Base-by-base conservation (phyloP, 2,329 filamentous ascomycete species). In the Trichoderma sp. region DNA sequence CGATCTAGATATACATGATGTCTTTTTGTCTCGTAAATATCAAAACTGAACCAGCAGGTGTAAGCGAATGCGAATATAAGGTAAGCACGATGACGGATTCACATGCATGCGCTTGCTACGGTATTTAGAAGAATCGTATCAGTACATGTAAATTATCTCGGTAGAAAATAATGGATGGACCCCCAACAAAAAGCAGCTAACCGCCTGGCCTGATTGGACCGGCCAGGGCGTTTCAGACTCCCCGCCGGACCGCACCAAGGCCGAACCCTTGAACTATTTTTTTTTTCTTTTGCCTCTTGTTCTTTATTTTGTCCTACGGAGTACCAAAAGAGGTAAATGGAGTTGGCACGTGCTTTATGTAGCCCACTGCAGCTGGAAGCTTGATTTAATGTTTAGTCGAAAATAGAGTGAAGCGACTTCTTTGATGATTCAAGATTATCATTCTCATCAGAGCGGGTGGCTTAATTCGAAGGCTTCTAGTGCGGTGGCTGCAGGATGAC, bases 181-280 rank as follows among this genome's bases (percentile, higher is more conserved):
- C 63, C 63, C 63, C 63, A 66, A 66, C 63, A 66, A 66, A 61
- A 61, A 56, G 63, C 32, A 28, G 47, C 63, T 12, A 66, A 39
- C 15, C 47, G 21, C 30, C 47, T n/a, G 21, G 15, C 36, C 14
- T 66, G 47, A 66, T 57, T 66, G 63, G 63, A n/a, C 63, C 51
- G 63, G 47, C 30, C 30, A 66, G 63, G 63, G 63, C 11, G 63
- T 66, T 66, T 66, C 47, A 66, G 47, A 66, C 63, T 51, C 63
- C 21, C 63, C 63, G 63, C 28, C 47, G 47, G 63, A 34, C 62
- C 63, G 12, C 47, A 36, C 30, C 43, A 56, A 21, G 32, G 47
- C 63, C 62, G 62, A 66, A 47, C 30, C 28, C 3, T 12, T 28
- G 39, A 26, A 39, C 36, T 39, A 39, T 30, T 66, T 34, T 36